Evolutionary conservation across 2,329 filamentous ascomycete species (phyloP).

Genomic region (Penicillium sp.): DNA sequence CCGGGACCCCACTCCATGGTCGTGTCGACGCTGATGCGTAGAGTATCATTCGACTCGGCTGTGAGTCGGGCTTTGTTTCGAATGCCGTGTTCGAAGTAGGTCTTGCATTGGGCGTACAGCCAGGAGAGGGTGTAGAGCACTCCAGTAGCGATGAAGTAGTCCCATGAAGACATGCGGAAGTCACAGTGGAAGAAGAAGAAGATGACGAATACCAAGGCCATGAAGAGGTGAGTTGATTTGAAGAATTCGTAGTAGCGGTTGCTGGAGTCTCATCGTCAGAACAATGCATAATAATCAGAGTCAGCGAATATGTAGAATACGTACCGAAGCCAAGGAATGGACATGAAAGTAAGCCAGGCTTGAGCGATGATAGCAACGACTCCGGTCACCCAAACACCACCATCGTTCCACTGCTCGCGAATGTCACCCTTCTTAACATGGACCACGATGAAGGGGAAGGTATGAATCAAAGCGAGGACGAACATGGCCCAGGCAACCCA

Average conservation of each 20-base stretch:
- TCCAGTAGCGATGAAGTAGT: constrained; percentile 58
- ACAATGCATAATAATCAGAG: not conserved
- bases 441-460: constrained; percentile 55
- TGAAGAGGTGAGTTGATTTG: constrained; percentile 54
- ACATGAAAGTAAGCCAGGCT: constrained; percentile 50
- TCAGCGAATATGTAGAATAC: constrained; percentile 5
- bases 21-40: constrained; percentile 45
- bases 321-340: constrained; percentile 26
- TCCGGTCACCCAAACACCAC: constrained; percentile 52
- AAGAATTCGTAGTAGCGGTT: constrained; percentile 58
- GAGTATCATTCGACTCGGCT: constrained; percentile 39
- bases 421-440: constrained; percentile 48
- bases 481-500: constrained; percentile 54
- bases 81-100: constrained; percentile 50
- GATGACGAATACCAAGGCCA: constrained; percentile 52
- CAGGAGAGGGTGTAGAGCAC: constrained; percentile 50
- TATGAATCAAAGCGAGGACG: constrained; percentile 52
- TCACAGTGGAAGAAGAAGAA: constrained; percentile 61
- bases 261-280: constrained; percentile 27
- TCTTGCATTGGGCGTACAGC: constrained; percentile 45
- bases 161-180: constrained; percentile 53
- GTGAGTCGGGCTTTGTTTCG: constrained; percentile 41
- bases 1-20: constrained; percentile 48
- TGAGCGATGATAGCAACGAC: constrained; percentile 52
- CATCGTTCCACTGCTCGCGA: constrained; percentile 41